These are phyloP conservation scores for Phytophthora tubulina DNA, from an alignment of 352 stramenopile species.

Conservation along the genomic window DNA sequence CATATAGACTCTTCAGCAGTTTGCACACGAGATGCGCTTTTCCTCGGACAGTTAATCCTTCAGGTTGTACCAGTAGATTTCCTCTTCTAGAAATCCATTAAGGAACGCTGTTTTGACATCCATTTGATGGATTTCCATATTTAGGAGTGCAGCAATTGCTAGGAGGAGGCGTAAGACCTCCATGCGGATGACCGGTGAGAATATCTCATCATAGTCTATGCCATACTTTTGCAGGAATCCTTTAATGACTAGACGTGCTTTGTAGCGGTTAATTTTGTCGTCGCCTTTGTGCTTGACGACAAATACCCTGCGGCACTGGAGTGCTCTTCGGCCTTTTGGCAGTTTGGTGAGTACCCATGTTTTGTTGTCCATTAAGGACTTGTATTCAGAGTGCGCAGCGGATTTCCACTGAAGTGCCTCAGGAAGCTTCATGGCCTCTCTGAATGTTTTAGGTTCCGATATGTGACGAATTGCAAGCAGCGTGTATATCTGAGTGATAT, in stretches of 20 bases:
- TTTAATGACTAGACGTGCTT: constrained; percentile 23
- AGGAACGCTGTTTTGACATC: constrained; percentile 43
- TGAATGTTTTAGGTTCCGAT: constrained; percentile 17
- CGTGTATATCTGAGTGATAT: neutral
- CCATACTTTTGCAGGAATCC: constrained; percentile 17
- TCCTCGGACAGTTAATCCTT: neutral
- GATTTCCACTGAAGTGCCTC: constrained; percentile 5
- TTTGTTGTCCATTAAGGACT: constrained; percentile 16
- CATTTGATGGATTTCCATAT: constrained; percentile 30
- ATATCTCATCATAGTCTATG: constrained; percentile 26
- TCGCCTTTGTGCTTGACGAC: constrained; percentile 20
- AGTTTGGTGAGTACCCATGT: constrained; percentile 5
- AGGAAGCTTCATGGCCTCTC: constrained; percentile 1
- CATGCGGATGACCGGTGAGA: constrained; percentile 16
- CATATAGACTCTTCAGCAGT: constrained; percentile 1
- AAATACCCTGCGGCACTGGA: constrained; percentile 18
- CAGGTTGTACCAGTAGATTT: constrained; percentile 30
- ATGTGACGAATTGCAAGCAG: constrained; percentile 18
- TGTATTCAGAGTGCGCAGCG: constrained; percentile 8
- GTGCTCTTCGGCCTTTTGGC: neutral
- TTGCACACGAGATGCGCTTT: constrained; percentile 10
- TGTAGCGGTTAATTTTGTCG: constrained; percentile 18
- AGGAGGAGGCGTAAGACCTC: constrained; percentile 4
- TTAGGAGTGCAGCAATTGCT: neutral
- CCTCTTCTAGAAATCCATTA: constrained; percentile 21